Base-by-base conservation (phyloP, 2,329 filamentous ascomycete species). In the Canariomyces notabilis region DNA sequence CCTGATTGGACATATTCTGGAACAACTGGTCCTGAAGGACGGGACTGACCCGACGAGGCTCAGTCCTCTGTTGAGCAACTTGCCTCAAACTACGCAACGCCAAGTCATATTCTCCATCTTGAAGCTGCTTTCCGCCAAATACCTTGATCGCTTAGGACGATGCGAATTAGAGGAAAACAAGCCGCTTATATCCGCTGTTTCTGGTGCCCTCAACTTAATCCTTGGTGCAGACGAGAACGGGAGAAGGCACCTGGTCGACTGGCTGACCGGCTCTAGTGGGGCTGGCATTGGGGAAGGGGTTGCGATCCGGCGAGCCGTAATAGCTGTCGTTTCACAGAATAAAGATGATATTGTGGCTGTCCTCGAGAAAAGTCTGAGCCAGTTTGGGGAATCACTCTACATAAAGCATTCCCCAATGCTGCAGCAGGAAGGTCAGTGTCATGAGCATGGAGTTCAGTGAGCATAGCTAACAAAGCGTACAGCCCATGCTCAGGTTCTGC, bases 311-410 rank as follows among this genome's bases (percentile, higher is more conserved):
- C 77, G 87, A 51, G 83, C 84, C 15, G 74, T 82, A 8, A 52
- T 89, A 33, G 76, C 77, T 20, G 74, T 74, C 7, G 61, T 87
- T 16, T 71, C 74, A 9, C 64, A 74, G 32, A 70, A 75, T 37
- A 75, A 68, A 49, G 72, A 73, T 1, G 67, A 66, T 16, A 66
- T 88, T 2, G 67, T 73, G 5, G 68, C 62, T 0, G 68, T 87
- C 29, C 62, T 91, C 46, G 80, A 89, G 57, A 87, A 81, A 59
- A 79, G 75, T 39, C 69, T 95, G 39, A 72, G 71, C 32, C 79
- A 85, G 39, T 95, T 97, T 63, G 87, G 88, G 1, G 90, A 96
- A 57, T 80, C 85, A 40, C 71, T 97, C 9, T 95, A 89, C 59
- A 89, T 97, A 56, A 86, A 81, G 48, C 89, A 97, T 64, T 80